Evolutionary conservation across 345 rosid genomes (phyloP), one percentile per base, ranked within the genome.

Genomic region (Eutrema heterophyllum): DNA sequence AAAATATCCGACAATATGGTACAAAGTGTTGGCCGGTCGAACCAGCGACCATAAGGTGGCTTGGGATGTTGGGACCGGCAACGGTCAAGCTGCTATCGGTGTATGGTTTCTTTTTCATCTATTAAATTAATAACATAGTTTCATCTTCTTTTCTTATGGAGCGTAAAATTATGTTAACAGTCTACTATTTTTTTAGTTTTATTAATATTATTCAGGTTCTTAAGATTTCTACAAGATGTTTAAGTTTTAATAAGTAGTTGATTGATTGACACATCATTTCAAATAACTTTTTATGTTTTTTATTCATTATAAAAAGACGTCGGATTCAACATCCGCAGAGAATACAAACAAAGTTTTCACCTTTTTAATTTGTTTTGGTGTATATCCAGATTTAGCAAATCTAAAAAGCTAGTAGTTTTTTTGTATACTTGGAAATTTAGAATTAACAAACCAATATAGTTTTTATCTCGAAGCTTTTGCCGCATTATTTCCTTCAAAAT

Each of bases 21-120:
- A 59, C 49, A 46, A 12, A 67, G 71, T 58, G 46, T 41, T 75
- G 61, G 61, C 79, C 24, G 9, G 7, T 41, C 39, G 26, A 43
- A 67, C 79, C 55, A 7, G 21, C 3, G 18, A 60, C 48, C 79
- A 68, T 52, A 75, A 67, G 48, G 41, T 68, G 55, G 74, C 73
- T 67, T 75, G 79, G 79, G 74, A 75, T 67, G 79, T 75, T 33
- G 79, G 79, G 2, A 67, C 73, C n/a, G 79, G 79, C 10, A 75
- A 75, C 16, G 79, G 79, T 43, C 79, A 75, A n/a, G 79, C 79
- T 60, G 79, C 79, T 15, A 1, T 75, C 11, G 79, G 79, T 38
- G 79, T 75, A 60, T 24, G 62, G 15, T n/a, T 32, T 33, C 40
- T 72, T 50, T 33, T 49, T 49, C 39, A 69, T 43, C 43, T 35